Base-by-base conservation (phyloP, 305 asterid species). In the Monarda citriodora region DNA sequence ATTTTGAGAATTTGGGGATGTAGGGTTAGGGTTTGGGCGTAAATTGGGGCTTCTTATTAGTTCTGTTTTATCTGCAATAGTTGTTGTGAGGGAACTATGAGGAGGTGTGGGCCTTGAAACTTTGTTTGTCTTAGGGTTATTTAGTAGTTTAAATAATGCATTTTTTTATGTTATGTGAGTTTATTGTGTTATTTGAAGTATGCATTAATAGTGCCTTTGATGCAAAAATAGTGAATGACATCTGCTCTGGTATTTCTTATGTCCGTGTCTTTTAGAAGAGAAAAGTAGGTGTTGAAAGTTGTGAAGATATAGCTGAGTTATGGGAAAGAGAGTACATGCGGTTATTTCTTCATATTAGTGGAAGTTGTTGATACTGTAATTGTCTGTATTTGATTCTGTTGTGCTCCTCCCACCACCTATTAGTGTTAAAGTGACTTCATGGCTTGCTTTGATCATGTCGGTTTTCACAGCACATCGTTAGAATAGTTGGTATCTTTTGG, bases 21-120 rank as follows among this genome's bases (percentile, higher is more conserved):
- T 77, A 69, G 83, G 88, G 83, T 77, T 79, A 77, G 82, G 82
- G 76, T 67, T 79, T 73, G 32, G 26, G 20, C 36, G 15, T 38
- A 60, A 56, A 23, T 16, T 65, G 59, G 77, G 65, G 51, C 49
- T 71, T 18, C 26, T 15, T 31, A 38, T 18, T 9, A 40, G 34
- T 41, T 46, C 20, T 69, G 45, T 54, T 58, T 67, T 40, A 2
- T 58, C 5, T 48, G 56, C 25, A 4, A 13, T 66, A 51, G 21
- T 9, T 32, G 37, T 32, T 32, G 37, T 3, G 37, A 32, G 61
- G 70, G 18, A 51, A 55, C 57, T 37, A 17, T 48, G 13, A 21
- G 50, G 23, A 58, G 41, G 41, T 12, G 40, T 60, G 21, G 21
- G 61, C 44, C 23, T 49, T 61, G 58, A 42, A 45, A 41, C 53